These are phyloP conservation scores for Psilocybe subaeruginosa DNA, from an alignment of 768 basidiomycete genomes.

Conservation along the genomic window DNA sequence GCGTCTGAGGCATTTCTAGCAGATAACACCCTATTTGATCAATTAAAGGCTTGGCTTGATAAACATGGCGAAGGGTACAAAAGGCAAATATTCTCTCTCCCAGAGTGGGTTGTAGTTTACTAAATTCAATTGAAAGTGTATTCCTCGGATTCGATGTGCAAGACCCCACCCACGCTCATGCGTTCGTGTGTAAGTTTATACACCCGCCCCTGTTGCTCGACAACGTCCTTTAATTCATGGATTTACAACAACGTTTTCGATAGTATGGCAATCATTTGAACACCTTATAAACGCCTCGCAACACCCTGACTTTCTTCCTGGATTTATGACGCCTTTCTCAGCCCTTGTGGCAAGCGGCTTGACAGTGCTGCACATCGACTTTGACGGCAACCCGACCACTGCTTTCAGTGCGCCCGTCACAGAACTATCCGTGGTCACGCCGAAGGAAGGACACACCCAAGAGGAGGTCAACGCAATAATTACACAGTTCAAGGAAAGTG, in stretches of 20 bases:
- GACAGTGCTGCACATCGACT: not conserved
- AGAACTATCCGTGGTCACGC: not conserved
- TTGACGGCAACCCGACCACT: not conserved
- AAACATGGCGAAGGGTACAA: not conserved
- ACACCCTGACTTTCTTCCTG: not conserved
- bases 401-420: conserved; percentile 1
- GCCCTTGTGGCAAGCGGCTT: not conserved
- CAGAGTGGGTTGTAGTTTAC: not conserved
- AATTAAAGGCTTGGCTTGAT: not conserved
- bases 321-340: not conserved
- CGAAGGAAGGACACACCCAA: not conserved
- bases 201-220: not conserved
- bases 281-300: not conserved
- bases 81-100: not conserved
- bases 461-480: not conserved
- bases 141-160: not conserved
- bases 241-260: not conserved
- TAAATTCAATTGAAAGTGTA: not conserved
- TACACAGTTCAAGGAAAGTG: not conserved
- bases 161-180: not conserved
- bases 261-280: not conserved
- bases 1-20: not conserved
- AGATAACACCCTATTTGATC: not conserved
- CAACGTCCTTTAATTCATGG: not conserved
- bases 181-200: not conserved